Percentiles rank a stretch among this genome's conserved stretches.
Evolutionary conservation across 2,329 filamentous ascomycete genomes (phyloP).

Genomic region (Nemania bipapillata): DNA sequence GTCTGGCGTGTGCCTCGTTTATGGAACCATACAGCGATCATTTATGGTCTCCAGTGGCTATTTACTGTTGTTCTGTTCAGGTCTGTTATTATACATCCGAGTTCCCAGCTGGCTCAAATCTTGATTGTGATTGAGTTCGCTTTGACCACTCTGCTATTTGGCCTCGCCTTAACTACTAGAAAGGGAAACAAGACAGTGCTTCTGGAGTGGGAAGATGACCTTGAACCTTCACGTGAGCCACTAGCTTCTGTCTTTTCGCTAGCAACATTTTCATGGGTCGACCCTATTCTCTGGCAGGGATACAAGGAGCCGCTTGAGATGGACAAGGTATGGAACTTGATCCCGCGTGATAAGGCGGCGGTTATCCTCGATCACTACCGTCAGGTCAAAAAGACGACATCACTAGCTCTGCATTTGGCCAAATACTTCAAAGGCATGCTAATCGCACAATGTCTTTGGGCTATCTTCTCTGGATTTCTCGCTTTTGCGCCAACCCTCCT

Average conservation of each 20-base stretch:
- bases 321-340: constrained; percentile 88
- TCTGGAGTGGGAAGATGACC: constrained; percentile 86
- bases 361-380: constrained; percentile 83
- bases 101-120: constrained; percentile 68
- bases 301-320: constrained; percentile 87
- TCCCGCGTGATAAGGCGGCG: constrained; percentile 87
- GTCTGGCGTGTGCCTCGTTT: constrained; percentile 76
- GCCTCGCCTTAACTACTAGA: constrained; percentile 81
- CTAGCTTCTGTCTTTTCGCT: constrained; percentile 88
- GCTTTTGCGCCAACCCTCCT: constrained; percentile 92
- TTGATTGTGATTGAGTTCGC: constrained; percentile 79
- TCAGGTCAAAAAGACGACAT: constrained; percentile 82
- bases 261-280: constrained; percentile 89
- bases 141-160: constrained; percentile 77
- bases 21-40: constrained; percentile 90
- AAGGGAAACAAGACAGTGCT: constrained; percentile 92
- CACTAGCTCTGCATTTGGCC: constrained; percentile 81
- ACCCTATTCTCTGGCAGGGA: constrained; percentile 86
- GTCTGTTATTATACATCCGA: constrained; percentile 82
- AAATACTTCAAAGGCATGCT: constrained; percentile 84
- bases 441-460: constrained; percentile 81
- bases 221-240: constrained; percentile 88
- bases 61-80: constrained; percentile 81
- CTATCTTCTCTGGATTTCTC: constrained; percentile 80
- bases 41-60: constrained; percentile 87